Conservation (phyloP, 2,329 filamentous ascomycete species). For the Aschersonia sp. region DNA sequence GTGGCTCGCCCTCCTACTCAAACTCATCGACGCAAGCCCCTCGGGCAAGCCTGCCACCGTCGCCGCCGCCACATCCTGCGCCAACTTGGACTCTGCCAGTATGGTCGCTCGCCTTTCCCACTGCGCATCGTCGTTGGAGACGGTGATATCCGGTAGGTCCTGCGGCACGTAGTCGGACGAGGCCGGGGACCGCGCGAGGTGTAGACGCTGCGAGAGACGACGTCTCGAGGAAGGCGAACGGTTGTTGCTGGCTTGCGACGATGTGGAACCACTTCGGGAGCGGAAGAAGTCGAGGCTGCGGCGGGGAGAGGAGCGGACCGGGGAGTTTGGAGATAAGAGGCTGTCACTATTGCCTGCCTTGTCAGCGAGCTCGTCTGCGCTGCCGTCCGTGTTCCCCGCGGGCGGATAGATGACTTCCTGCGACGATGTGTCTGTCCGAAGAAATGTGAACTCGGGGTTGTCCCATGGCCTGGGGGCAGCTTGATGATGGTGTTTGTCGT, state of each 20-base stretch:
- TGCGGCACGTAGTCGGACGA: constrained; percentile 63
- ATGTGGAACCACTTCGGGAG: constrained; percentile 33
- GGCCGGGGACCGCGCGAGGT: constrained; percentile 42
- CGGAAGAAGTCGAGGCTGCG: constrained; percentile 33
- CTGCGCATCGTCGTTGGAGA: constrained; percentile 45
- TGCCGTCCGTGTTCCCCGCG: constrained; percentile 3
- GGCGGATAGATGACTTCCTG: constrained; percentile 70
- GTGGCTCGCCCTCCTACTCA: constrained; percentile 7
- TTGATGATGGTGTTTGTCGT: no score
- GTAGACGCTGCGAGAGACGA: constrained; percentile 52
- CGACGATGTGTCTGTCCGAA: constrained; percentile 69
- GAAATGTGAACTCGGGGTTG: constrained; percentile 62
- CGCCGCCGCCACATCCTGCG: constrained; percentile 26
- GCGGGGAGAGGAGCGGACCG: constrained; percentile 15
- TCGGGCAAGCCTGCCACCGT: constrained; percentile 9
- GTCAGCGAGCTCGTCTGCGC: no score
- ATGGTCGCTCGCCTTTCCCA: constrained; percentile 95
- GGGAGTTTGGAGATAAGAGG: constrained; percentile 12
- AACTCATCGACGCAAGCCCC: constrained; percentile 12
- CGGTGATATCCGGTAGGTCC: constrained; percentile 62
- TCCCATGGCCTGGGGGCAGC: constrained; percentile 1
- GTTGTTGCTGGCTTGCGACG: constrained; percentile 22
- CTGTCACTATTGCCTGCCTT: constrained; percentile 13
- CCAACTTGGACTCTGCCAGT: constrained; percentile 50
- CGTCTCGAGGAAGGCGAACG: constrained; percentile 23